Evolutionary conservation across 208 protist species (phyloP).

Genomic region (Tritrichomonas musculus): DNA sequence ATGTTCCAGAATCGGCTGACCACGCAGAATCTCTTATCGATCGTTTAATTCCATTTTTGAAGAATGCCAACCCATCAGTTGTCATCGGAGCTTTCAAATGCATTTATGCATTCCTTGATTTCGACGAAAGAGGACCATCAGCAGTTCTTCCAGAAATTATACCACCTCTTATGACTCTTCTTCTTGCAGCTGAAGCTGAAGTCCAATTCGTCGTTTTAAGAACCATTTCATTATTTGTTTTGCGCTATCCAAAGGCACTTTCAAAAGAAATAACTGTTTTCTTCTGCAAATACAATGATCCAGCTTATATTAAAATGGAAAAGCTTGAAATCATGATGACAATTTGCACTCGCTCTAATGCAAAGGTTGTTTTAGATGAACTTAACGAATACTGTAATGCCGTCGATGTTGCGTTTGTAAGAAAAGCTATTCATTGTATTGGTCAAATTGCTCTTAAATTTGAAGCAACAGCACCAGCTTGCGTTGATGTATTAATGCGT

Average conservation of each 20-base stretch:
- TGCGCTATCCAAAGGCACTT: constrained; percentile 63
- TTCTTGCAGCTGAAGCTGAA: constrained; percentile 75
- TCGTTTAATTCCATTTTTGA: constrained; percentile 79
- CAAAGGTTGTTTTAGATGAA: constrained; percentile 72
- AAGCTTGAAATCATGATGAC: constrained; percentile 88
- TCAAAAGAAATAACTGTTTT: constrained; percentile 70
- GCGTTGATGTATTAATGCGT: constrained; percentile 74
- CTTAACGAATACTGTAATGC: constrained; percentile 82
- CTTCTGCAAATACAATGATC: constrained; percentile 93
- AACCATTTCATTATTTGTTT: constrained; percentile 94
- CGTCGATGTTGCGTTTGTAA: constrained; percentile 90
- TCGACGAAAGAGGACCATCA: constrained; percentile 55
- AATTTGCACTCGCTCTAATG: constrained; percentile 70
- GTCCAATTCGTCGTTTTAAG: constrained; percentile 94
- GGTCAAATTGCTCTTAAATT: constrained; percentile 91
- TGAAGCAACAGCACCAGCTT: constrained; percentile 71
- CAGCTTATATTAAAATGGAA: constrained; percentile 93
- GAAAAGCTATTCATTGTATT: constrained; percentile 81
- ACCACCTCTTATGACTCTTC: constrained; percentile 74
- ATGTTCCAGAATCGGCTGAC: constrained; percentile 36
- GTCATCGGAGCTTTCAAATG: constrained; percentile 86
- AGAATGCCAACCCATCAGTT: constrained; percentile 91
- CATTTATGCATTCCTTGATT: constrained; percentile 68
- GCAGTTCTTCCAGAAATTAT: constrained; percentile 70
- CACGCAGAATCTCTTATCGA: constrained; percentile 76